Conservation (phyloP, 2,329 filamentous ascomycete genomes). For the Graphium sp. region DNA sequence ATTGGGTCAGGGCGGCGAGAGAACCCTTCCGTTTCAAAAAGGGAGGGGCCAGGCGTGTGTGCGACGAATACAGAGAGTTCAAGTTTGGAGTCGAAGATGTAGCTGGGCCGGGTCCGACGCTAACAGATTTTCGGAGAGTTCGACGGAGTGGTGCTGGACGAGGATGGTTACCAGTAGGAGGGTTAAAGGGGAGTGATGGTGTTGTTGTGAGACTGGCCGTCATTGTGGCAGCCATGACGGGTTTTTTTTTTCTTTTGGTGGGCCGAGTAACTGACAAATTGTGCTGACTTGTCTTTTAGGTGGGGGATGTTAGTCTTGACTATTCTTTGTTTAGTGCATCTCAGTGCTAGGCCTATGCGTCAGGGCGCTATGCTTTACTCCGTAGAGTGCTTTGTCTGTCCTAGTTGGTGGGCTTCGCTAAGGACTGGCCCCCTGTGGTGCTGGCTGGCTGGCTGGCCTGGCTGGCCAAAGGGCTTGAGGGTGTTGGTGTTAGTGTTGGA, state of each 20-base stretch:
- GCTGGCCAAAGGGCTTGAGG: too few relatives aligned
- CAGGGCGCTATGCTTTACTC: too few relatives aligned
- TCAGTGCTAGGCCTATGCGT: too few relatives aligned
- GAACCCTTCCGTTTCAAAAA: slow-evolving; percentile 53
- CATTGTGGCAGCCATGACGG: slow-evolving; percentile 4
- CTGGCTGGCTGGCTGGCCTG: too few relatives aligned
- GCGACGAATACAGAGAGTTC: slow-evolving; percentile 29
- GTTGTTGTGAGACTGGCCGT: slow-evolving; percentile 13
- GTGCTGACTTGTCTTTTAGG: too few relatives aligned
- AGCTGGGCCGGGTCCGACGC: slow-evolving; percentile 16
- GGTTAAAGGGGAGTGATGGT: slow-evolving; percentile 43
- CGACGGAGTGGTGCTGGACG: slow-evolving; percentile 15
- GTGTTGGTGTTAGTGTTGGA: too few relatives aligned
- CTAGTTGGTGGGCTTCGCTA: too few relatives aligned
- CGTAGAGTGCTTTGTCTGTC: too few relatives aligned
- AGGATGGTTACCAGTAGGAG: slow-evolving; percentile 15
- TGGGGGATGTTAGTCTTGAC: too few relatives aligned
- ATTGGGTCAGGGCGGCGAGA: slow-evolving; percentile 48
- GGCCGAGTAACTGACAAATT: slow-evolving; percentile 7
- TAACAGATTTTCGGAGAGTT: slow-evolving; percentile 24
- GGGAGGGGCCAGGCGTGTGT: slow-evolving; percentile 23
- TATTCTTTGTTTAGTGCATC: too few relatives aligned
- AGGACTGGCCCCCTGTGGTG: too few relatives aligned
- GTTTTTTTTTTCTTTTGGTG: slow-evolving; percentile 6
- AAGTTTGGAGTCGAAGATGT: slow-evolving; percentile 44